phyloP scores from a whole-genome alignment of 495 filamentous ascomycete species.

The Lindgomyces ingoldianus region DNA sequence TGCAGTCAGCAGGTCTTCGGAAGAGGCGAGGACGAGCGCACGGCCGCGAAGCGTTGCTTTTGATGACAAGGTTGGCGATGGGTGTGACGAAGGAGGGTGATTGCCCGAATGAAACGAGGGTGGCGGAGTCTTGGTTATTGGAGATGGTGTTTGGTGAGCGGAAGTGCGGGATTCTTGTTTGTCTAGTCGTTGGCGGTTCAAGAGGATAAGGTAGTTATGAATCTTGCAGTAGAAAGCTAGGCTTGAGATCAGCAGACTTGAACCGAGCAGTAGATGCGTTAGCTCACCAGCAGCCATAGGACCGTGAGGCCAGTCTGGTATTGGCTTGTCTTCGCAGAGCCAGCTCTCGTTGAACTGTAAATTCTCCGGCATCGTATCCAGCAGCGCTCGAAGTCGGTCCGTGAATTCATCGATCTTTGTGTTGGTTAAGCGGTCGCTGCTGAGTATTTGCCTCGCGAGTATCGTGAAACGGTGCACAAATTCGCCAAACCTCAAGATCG shows the following conservation, averaged over 20 bases:
- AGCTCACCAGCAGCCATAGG: slow-evolving; percentile 46
- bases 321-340: slow-evolving; percentile 43
- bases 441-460: slow-evolving; percentile 50
- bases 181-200: slow-evolving; percentile 50
- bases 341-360: slow-evolving; percentile 52
- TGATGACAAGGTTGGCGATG: slow-evolving; percentile 2
- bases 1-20: slow-evolving; percentile 45
- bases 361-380: slow-evolving; percentile 49
- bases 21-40: slow-evolving; percentile 48
- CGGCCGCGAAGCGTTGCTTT: slow-evolving; percentile 45
- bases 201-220: slow-evolving; percentile 50
- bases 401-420: slow-evolving; percentile 51
- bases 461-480: slow-evolving; percentile 51
- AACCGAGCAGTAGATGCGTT: background rate
- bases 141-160: background rate
- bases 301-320: slow-evolving; percentile 51
- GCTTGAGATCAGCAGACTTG: background rate
- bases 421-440: slow-evolving; percentile 45
- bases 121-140: background rate
- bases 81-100: slow-evolving; percentile 13
- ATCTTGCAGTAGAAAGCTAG: slow-evolving; percentile 49
- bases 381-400: slow-evolving; percentile 44
- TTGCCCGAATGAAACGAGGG: slow-evolving; percentile 10
- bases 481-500: slow-evolving; percentile 45
- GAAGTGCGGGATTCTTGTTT: slow-evolving; percentile 8